phyloP scores from a whole-genome alignment of 257 asterid genomes.

The Scutellaria baicalensis region DNA sequence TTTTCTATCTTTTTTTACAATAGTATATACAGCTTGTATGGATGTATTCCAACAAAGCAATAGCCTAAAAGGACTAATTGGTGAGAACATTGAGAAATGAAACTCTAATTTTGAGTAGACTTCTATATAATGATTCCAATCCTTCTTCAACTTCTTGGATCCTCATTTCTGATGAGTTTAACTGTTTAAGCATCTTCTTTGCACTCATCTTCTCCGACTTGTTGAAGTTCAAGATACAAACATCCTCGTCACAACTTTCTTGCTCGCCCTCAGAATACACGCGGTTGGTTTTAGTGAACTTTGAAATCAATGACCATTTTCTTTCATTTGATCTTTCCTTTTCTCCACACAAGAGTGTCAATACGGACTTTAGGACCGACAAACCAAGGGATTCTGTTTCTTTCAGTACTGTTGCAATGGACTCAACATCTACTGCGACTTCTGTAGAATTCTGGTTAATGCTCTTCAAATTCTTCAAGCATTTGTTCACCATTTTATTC shows the following conservation, averaged over 20 bases:
- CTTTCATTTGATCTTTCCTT: slow-evolving; percentile 10
- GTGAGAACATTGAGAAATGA: slow-evolving; percentile 19
- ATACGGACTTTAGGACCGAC: neutral
- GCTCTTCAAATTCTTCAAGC: slow-evolving; percentile 18
- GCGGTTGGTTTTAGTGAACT: slow-evolving; percentile 9
- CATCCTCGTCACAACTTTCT: neutral
- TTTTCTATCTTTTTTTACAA: too few species aligned
- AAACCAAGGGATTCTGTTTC: slow-evolving; percentile 11
- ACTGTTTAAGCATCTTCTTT: neutral
- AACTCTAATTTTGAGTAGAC: slow-evolving; percentile 23
- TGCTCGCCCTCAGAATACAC: neutral
- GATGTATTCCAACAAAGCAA: neutral
- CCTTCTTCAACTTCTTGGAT: slow-evolving; percentile 23
- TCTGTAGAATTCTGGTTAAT: neutral
- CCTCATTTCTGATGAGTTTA: slow-evolving; percentile 18
- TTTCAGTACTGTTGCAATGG: neutral
- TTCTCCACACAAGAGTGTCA: slow-evolving; percentile 17
- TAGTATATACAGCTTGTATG: too few species aligned
- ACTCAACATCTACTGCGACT: neutral
- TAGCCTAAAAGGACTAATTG: neutral
- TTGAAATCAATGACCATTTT: slow-evolving; percentile 29
- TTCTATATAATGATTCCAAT: slow-evolving; percentile 17
- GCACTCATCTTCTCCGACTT: neutral
- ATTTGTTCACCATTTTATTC: slow-evolving; percentile 8
- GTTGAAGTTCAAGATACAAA: neutral